These are phyloP conservation scores for Sugiyamaella grinbergsii DNA, from an alignment of 1,139 yeast genomes.

Conservation along the genomic window DNA sequence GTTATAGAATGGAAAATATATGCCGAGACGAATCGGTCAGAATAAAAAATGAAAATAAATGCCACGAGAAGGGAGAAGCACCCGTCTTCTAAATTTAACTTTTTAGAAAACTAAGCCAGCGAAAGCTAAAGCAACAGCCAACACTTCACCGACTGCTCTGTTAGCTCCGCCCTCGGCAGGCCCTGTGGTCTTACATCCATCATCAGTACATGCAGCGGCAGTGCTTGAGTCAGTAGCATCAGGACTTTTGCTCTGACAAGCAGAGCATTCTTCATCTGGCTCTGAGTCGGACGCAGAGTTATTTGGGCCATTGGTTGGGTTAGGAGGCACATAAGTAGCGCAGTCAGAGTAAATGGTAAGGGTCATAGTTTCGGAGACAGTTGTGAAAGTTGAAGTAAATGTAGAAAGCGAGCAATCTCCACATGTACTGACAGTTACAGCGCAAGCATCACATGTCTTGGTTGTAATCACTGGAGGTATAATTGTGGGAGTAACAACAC, in stretches of 20 bases:
- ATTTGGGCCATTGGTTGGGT: conserved; percentile 5
- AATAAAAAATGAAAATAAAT: neutral
- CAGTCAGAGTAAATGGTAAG: conserved; percentile 31
- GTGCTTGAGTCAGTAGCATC: conserved; percentile 14
- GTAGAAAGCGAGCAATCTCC: conserved; percentile 25
- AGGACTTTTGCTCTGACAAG: too few relatives aligned
- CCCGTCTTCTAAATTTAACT: neutral
- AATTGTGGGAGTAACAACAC: conserved; percentile 31
- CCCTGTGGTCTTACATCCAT: conserved; percentile 5
- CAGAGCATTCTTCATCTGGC: conserved; percentile 10
- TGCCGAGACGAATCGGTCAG: neutral
- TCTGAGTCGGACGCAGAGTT: conserved; percentile 14
- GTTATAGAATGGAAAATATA: conserved; percentile 1
- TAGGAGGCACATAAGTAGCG: conserved; percentile 24
- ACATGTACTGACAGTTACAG: conserved; percentile 29
- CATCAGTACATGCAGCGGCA: conserved; percentile 12
- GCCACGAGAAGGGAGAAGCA: too few relatives aligned
- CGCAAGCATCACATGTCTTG: conserved; percentile 27
- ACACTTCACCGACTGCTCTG: conserved; percentile 18
- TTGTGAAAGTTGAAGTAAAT: conserved; percentile 28
- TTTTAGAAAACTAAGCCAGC: neutral
- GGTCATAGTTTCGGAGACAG: conserved; percentile 24
- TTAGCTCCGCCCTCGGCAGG: conserved; percentile 23
- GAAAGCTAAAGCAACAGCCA: conserved; percentile 13
- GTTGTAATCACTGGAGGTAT: conserved; percentile 31